Percentiles rank a stretch among this genome's conserved stretches.
These are phyloP conservation scores for Nicotiana tabacum DNA, from an alignment of 257 asterid genomes.

Conservation along the genomic window DNA sequence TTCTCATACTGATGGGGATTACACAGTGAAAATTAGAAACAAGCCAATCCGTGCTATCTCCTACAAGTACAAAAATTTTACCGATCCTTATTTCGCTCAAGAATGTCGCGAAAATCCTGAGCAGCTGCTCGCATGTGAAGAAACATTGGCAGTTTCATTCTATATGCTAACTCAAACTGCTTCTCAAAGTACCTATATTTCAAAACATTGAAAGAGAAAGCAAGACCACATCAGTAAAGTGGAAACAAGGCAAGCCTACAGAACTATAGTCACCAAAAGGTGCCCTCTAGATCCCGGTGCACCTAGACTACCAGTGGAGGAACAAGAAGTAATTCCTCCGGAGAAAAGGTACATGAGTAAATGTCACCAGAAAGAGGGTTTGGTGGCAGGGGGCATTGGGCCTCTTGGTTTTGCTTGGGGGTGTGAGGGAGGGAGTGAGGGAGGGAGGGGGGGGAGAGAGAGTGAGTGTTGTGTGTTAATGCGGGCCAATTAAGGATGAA, in stretches of 20 bases:
- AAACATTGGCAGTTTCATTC: conserved; percentile 90
- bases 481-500: neutral
- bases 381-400: neutral
- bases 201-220: conserved; percentile 12
- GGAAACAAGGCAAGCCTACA: conserved; percentile 9
- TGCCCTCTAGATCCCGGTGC: neutral
- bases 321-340: neutral
- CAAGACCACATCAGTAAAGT: conserved; percentile 12
- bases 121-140: conserved; percentile 99
- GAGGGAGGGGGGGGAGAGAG: too few species aligned
- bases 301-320: neutral
- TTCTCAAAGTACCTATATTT: conserved; percentile 74
- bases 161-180: conserved; percentile 88
- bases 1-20: neutral
- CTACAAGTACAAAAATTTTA: conserved; percentile 21
- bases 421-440: neutral
- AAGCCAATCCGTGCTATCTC: neutral
- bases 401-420: neutral
- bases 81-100: conserved; percentile 62
- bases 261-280: neutral
- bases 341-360: neutral
- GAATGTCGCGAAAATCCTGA: conserved; percentile 75
- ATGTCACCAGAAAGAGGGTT: neutral
- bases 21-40: neutral
- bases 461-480: too few species aligned